Evolutionary conservation across 345 rosid species (phyloP), one percentile per base, ranked within the genome.

Genomic region (Cardamine occulta): DNA sequence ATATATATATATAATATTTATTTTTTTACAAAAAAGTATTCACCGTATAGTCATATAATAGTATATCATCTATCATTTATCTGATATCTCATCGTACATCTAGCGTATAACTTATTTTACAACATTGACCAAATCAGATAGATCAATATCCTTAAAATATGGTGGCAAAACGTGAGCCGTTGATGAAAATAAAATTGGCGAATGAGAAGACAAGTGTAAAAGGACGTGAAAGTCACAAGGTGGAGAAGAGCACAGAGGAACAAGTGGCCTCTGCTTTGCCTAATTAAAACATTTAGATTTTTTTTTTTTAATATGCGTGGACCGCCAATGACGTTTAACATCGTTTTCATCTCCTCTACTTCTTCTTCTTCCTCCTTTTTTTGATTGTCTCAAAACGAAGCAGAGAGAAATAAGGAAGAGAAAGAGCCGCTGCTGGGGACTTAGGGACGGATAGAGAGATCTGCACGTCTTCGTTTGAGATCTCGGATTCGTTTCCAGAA

Each of bases 281-380:
- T 66, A 40, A 47, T 65, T 66, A 44, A 28, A 40, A 45, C 52
- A n/a, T 17, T 61, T 19, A 19, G 19, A 52, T 53, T 73, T 53
- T 48, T 14, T 60, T 24, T 62, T 11, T 37, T 37, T 35, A 0
- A 45, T 56, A n/a, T 64, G 48, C 77, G 73, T 69, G 75, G 75
- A 76, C 70, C 70, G 66, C 75, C 75, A 76, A 70, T 70, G 59
- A 70, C 75, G 75, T 63, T 76, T 54, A 70, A n/a, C 57, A 62
- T 69, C 66, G 7, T 63, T 76, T 56, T 70, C 75, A 32, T 45
- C 48, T 13, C 32, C 0, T 45, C 31, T 13, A 11, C 66, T 24
- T 48, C 79, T 24, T 57, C 79, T 19, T 72, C 60, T 39, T 6
- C 40, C 0, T 62, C 12, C 7, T 40, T 13, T 13, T 7, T 7